Percentiles rank a stretch among this genome's conserved stretches.
phyloP scores from a whole-genome alignment of 1,284 basidiomycete species.

The Fomitopsis palustris region DNA sequence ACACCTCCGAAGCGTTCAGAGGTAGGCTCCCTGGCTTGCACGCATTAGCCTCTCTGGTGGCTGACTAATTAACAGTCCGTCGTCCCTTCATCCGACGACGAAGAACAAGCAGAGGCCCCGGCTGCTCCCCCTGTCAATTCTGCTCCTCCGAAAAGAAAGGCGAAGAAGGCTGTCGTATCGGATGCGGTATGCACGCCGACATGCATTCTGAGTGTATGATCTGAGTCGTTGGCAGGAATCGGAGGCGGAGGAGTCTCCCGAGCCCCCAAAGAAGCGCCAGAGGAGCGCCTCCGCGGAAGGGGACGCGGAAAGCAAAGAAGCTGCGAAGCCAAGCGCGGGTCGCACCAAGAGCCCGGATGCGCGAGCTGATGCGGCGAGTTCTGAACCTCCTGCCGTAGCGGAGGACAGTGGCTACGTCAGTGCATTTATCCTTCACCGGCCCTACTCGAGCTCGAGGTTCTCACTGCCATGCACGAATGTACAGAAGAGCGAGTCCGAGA shows the following conservation, averaged over 20 bases:
- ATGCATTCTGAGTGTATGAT: too few species aligned
- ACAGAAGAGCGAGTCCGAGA: conserved; percentile 54
- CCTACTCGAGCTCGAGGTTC: too few species aligned
- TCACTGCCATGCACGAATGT: too few species aligned
- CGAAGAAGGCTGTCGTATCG: conserved; percentile 3
- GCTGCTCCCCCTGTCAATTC: neutral
- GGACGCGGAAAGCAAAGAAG: neutral
- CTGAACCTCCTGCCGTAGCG: neutral
- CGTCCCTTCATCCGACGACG: conserved; percentile 20
- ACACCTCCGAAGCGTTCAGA: conserved; percentile 14
- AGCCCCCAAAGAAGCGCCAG: conserved; percentile 19
- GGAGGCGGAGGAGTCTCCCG: conserved; percentile 5
- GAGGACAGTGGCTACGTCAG: conserved; percentile 6
- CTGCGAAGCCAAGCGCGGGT: neutral
- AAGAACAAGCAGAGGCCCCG: conserved; percentile 10
- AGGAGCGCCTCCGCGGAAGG: conserved; percentile 6
- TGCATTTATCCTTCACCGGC: neutral
- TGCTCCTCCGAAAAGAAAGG: neutral
- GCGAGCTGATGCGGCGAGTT: neutral
- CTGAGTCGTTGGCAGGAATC: conserved; percentile 4
- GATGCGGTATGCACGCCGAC: neutral
- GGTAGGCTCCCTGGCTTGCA: conserved; percentile 10
- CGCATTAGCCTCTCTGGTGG: neutral
- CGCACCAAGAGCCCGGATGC: neutral
- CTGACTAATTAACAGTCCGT: conserved; percentile 16